Conservation (phyloP, 305 asterid species). For the Solanum hybrid region DNA sequence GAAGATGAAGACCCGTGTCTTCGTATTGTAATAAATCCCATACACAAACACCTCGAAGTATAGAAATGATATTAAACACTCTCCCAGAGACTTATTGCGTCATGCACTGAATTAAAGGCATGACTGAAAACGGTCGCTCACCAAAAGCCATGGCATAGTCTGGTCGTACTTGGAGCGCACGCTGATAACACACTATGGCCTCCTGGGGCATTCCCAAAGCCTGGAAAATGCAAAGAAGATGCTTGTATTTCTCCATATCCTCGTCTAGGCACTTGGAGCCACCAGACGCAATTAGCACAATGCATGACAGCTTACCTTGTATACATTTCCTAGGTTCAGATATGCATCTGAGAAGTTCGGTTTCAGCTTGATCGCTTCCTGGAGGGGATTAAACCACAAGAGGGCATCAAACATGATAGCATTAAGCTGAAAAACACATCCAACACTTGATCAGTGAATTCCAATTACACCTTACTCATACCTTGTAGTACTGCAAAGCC, state of each 20-base stretch:
- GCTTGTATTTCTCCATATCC: constrained; percentile 40
- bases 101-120: not conserved
- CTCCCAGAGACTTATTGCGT: not conserved
- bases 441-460: not conserved
- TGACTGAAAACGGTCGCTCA: constrained; percentile 23
- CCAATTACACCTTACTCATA: constrained; percentile 12
- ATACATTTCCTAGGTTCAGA: constrained; percentile 90
- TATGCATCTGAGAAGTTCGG: constrained; percentile 89
- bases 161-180: constrained; percentile 85
- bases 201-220: constrained; percentile 94
- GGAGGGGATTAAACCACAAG: constrained; percentile 16
- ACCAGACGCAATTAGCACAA: constrained; percentile 37
- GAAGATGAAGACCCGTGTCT: not conserved
- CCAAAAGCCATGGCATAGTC: constrained; percentile 94
- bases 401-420: constrained; percentile 3
- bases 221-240: constrained; percentile 66
- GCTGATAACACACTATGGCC: constrained; percentile 85
- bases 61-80: not conserved
- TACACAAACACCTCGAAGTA: not conserved
- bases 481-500: constrained; percentile 97
- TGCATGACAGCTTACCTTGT: constrained; percentile 69
- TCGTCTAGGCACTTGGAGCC: constrained; percentile 42
- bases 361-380: constrained; percentile 98
- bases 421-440: constrained; percentile 2
- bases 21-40: not conserved